A percentile compares a stretch with the other conserved stretches of the same genome.
These are phyloP conservation scores for Areca catechu DNA, from an alignment of 176 grass and related monocot genomes.

Conservation along the genomic window DNA sequence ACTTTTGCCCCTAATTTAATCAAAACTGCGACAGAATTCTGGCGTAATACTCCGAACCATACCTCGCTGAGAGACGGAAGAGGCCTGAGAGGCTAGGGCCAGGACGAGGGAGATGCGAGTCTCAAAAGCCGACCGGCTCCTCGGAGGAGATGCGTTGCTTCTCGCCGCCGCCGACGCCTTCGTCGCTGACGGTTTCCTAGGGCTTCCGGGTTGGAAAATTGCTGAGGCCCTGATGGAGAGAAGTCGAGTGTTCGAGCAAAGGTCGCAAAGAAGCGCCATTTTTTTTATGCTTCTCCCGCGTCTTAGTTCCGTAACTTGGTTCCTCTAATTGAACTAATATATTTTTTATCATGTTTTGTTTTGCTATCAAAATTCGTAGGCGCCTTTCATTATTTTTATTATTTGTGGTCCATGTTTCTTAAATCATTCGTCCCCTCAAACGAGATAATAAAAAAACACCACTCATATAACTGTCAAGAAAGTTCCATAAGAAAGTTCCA, in stretches of 20 bases:
- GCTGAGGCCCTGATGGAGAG: background rate
- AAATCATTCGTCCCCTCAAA: too few relatives aligned
- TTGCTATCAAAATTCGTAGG: background rate
- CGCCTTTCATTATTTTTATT: too few relatives aligned
- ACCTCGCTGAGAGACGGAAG: constrained; percentile 47
- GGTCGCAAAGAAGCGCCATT: constrained; percentile 38
- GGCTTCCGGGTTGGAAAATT: constrained; percentile 1
- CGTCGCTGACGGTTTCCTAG: constrained; percentile 4
- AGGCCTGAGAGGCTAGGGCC: constrained; percentile 58
- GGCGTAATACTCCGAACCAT: background rate
- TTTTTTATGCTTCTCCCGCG: background rate
- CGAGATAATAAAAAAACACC: too few relatives aligned
- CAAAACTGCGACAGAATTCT: too few relatives aligned
- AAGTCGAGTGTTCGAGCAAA: constrained; percentile 16
- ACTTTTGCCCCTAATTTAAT: too few relatives aligned
- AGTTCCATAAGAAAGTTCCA: too few relatives aligned
- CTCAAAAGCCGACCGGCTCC: constrained; percentile 26
- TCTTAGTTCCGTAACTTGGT: constrained; percentile 1
- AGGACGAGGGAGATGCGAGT: constrained; percentile 61
- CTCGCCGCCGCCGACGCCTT: constrained; percentile 21
- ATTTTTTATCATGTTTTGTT: background rate
- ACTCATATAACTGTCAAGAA: too few relatives aligned
- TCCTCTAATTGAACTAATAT: background rate
- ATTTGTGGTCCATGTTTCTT: too few relatives aligned
- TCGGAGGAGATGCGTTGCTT: constrained; percentile 1